These are phyloP conservation scores for Fragilariopsis cylindrus DNA, from an alignment of 108 stramenopile species.

Conservation along the genomic window DNA sequence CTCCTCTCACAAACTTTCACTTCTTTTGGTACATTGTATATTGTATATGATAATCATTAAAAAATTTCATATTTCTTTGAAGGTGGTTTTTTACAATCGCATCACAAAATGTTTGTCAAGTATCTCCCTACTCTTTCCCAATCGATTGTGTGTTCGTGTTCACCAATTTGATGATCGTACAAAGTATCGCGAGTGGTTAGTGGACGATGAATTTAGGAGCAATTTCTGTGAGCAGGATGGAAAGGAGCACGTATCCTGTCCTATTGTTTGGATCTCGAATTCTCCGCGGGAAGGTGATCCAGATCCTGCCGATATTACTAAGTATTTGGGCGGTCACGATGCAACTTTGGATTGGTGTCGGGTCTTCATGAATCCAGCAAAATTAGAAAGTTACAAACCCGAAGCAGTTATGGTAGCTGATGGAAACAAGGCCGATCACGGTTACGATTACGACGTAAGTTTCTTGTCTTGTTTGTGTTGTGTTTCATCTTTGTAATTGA, in stretches of 20 bases:
- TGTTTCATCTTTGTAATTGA: too few species aligned
- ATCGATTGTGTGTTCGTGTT: slow-evolving; percentile 58
- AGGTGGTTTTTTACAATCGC: slow-evolving; percentile 89
- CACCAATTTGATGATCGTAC: slow-evolving; percentile 71
- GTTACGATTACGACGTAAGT: slow-evolving; percentile 88
- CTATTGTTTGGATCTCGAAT: slow-evolving; percentile 76
- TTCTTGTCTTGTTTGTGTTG: too few species aligned
- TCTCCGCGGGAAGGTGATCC: slow-evolving; percentile 17
- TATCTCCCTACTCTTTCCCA: slow-evolving; percentile 79
- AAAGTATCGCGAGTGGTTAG: slow-evolving; percentile 79
- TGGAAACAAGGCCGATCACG: slow-evolving; percentile 59
- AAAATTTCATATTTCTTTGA: not conserved
- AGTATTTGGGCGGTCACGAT: slow-evolving; percentile 85
- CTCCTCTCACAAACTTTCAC: not conserved
- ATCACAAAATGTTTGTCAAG: slow-evolving; percentile 67
- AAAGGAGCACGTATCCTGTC: slow-evolving; percentile 51
- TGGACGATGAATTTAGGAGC: slow-evolving; percentile 62
- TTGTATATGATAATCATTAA: not conserved
- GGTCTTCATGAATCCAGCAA: slow-evolving; percentile 42
- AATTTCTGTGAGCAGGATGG: slow-evolving; percentile 41
- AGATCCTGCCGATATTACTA: slow-evolving; percentile 50
- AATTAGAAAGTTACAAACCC: not conserved
- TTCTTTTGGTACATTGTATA: not conserved
- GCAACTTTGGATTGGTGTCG: slow-evolving; percentile 79
- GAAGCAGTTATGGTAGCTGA: slow-evolving; percentile 56